These are phyloP conservation scores for Dimocarpus longan DNA, from an alignment of 345 rosid genomes.

Conservation along the genomic window DNA sequence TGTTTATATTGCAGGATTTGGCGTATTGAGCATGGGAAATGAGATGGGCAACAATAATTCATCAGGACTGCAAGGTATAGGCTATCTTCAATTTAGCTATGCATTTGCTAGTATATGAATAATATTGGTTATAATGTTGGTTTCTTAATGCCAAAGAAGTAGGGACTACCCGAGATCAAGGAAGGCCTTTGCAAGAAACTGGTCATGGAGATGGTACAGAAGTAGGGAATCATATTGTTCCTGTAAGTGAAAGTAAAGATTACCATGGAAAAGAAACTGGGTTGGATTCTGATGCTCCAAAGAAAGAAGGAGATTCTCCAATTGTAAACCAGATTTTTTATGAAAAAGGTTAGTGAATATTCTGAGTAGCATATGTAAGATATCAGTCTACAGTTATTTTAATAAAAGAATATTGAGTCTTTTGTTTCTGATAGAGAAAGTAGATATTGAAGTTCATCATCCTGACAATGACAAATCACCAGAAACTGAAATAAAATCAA, in stretches of 20 bases:
- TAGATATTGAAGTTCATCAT: constrained; percentile 20
- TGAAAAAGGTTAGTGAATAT: neutral
- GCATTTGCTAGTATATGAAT: neutral
- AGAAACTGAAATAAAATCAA: constrained; percentile 15
- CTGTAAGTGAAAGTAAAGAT: constrained; percentile 17
- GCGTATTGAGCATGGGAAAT: constrained; percentile 50
- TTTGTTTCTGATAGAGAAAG: constrained; percentile 27
- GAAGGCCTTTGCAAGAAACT: constrained; percentile 25
- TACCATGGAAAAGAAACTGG: constrained; percentile 17
- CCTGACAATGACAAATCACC: constrained; percentile 25
- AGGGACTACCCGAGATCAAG: constrained; percentile 15
- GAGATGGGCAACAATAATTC: constrained; percentile 72
- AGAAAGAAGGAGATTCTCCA: constrained; percentile 9
- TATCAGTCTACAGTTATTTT: neutral
- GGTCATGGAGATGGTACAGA: constrained; percentile 12
- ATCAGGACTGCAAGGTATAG: constrained; percentile 46
- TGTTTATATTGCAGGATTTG: constrained; percentile 48
- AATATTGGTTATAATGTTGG: neutral
- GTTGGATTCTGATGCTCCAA: constrained; percentile 16
- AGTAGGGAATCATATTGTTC: constrained; percentile 27
- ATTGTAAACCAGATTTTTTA: neutral
- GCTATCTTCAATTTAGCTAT: neutral
- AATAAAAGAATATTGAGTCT: neutral
- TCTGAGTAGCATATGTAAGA: constrained; percentile 5
- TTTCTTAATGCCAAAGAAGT: constrained; percentile 34